phyloP scores from a whole-genome alignment of 2,329 filamentous ascomycete genomes.

The Neodidymelliopsis sp. region DNA sequence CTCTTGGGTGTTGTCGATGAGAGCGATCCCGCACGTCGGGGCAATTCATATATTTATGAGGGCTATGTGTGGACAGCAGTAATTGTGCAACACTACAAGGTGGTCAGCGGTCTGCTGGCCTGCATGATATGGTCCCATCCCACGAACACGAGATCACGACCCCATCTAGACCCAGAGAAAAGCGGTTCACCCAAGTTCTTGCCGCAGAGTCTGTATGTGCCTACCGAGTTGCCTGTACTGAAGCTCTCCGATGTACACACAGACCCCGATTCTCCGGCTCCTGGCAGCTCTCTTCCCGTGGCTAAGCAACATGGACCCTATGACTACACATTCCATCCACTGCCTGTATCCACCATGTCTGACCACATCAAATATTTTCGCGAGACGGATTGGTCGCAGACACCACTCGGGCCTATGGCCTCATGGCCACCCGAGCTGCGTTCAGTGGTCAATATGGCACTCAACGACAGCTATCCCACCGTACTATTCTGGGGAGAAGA shows the following conservation, averaged over 20 bases:
- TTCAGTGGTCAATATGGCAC: slow-evolving; percentile 77
- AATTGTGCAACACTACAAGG: slow-evolving; percentile 28
- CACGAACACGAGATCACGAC: slow-evolving; percentile 1
- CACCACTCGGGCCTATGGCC: slow-evolving; percentile 74
- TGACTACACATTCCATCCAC: slow-evolving; percentile 22
- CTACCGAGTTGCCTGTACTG: not conserved
- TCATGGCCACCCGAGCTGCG: slow-evolving; percentile 73
- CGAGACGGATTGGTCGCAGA: slow-evolving; percentile 73
- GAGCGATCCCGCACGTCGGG: slow-evolving; percentile 17
- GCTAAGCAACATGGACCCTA: slow-evolving; percentile 32
- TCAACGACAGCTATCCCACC: slow-evolving; percentile 62
- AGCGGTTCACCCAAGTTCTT: slow-evolving; percentile 53
- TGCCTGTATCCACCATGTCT: slow-evolving; percentile 55
- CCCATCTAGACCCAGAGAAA: slow-evolving; percentile 5
- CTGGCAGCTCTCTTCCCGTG: too few relatives aligned
- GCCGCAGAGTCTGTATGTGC: slow-evolving; percentile 27
- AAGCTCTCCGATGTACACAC: slow-evolving; percentile 5
- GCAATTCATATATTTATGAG: slow-evolving; percentile 33
- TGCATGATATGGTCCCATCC: slow-evolving; percentile 19
- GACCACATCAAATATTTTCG: slow-evolving; percentile 75
- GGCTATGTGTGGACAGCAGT: slow-evolving; percentile 39
- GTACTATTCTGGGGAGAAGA: slow-evolving; percentile 63
- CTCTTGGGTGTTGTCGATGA: slow-evolving; percentile 22
- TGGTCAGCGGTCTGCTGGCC: slow-evolving; percentile 39
- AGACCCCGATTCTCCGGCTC: too few relatives aligned